These are phyloP conservation scores for Drechslerella coelobrocha DNA, from an alignment of 2,329 filamentous ascomycete genomes.

Conservation along the genomic window DNA sequence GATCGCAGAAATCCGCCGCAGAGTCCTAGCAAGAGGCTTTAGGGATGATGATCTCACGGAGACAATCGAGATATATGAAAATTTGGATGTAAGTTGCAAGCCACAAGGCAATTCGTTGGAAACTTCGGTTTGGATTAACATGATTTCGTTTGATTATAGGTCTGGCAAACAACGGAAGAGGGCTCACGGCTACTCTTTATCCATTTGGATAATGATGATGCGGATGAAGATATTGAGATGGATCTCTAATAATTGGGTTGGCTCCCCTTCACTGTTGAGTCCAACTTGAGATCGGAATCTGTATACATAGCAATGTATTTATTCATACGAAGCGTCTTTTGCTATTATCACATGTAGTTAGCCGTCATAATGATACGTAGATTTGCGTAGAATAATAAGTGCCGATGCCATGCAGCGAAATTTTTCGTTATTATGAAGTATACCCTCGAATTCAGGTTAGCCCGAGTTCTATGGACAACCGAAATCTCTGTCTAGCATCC, in stretches of 20 bases:
- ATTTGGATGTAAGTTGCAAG: slow-evolving; percentile 77
- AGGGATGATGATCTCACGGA: slow-evolving; percentile 89
- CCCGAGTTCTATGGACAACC: no score
- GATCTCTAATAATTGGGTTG: slow-evolving; percentile 24
- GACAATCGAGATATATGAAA: slow-evolving; percentile 86
- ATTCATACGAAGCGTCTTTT: no score
- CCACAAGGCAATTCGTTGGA: not conserved
- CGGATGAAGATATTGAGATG: slow-evolving; percentile 58
- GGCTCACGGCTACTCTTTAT: slow-evolving; percentile 76
- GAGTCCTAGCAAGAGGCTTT: slow-evolving; percentile 94
- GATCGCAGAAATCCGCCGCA: slow-evolving; percentile 84
- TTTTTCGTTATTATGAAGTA: no score
- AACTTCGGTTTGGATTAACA: slow-evolving; percentile 58
- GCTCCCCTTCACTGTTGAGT: no score
- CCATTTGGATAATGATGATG: slow-evolving; percentile 63
- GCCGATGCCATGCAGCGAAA: no score
- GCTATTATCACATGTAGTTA: no score
- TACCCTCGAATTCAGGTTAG: no score
- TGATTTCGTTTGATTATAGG: slow-evolving; percentile 60
- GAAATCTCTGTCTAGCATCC: no score
- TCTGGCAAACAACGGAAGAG: slow-evolving; percentile 78
- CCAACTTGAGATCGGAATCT: no score
- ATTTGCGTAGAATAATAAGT: no score
- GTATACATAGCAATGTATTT: no score
- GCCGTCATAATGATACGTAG: no score